phyloP scores from a whole-genome alignment of 2,329 filamentous ascomycete genomes.

The Whalleya microplaca region DNA sequence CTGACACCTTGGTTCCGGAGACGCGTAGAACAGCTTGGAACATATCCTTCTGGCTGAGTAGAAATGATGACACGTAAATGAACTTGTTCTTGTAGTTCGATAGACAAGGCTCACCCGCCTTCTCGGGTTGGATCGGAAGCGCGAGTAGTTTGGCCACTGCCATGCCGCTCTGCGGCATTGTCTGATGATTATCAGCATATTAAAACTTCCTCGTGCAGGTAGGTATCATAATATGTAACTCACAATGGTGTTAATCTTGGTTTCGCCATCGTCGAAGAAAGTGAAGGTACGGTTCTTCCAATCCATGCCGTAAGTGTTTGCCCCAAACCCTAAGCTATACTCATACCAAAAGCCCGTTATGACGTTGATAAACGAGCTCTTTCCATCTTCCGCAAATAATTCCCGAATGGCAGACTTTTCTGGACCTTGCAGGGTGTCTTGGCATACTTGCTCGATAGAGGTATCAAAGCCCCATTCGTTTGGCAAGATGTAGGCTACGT shows the following conservation, averaged over 20 bases:
- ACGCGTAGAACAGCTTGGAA: not conserved
- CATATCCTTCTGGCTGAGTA: not conserved
- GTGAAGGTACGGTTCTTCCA: slow-evolving; percentile 45
- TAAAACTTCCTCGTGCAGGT: not conserved
- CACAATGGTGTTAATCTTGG: slow-evolving; percentile 55
- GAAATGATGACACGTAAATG: not conserved
- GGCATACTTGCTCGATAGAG: slow-evolving; percentile 41
- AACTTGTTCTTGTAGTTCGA: not conserved
- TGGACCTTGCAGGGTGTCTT: slow-evolving; percentile 36
- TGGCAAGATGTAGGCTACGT: slow-evolving; percentile 59
- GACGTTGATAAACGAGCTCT: slow-evolving; percentile 49
- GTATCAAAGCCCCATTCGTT: slow-evolving; percentile 52
- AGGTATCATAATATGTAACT: slow-evolving; percentile 40
- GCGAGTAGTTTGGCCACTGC: not conserved
- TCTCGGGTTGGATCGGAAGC: not conserved
- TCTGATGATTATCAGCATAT: slow-evolving; percentile 14
- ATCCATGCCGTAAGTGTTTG: slow-evolving; percentile 53
- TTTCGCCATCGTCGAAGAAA: slow-evolving; percentile 60
- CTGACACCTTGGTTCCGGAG: not conserved
- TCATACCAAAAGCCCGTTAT: slow-evolving; percentile 58
- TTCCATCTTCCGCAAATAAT: slow-evolving; percentile 45
- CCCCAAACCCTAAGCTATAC: slow-evolving; percentile 47
- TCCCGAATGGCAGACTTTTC: slow-evolving; percentile 33
- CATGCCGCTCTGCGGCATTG: slow-evolving; percentile 36
- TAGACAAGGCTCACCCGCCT: not conserved